Base-by-base conservation (phyloP, 129 eudicot species). In the Lactuca sativa region DNA sequence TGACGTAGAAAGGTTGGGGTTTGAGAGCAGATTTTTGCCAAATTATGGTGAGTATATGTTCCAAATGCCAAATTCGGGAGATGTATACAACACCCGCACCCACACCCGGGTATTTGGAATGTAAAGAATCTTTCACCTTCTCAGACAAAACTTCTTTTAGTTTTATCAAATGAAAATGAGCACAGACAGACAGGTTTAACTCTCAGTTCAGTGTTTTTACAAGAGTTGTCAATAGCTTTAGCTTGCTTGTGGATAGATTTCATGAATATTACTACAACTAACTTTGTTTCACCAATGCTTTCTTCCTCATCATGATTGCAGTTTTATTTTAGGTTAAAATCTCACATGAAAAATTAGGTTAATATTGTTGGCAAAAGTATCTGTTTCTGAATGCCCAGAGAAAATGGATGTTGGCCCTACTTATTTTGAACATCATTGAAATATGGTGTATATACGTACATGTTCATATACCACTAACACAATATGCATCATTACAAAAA, bases 61-160 rank as follows among this genome's bases (percentile, higher is more conserved):
- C 40, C 89, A 83, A 70, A 81, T 75, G 85, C 84, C 88, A 69
- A 74, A 75, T 80, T 75, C 95, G 49, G 86, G 85, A 32, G 96
- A 90, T 82, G 77, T 84, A 76, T 86, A 76, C 52, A 36, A 36
- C 38, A 36, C 30, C 30, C 30, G 1, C 30, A 25, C 30, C 30
- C 30, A 36, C 80, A 66, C 78, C 72, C 76, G 85, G 71, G 86
- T 90, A 70, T 90, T 86, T 78, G 90, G 91, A 78, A 78, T 90
- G 89, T 86, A 86, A 62, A 72, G 32, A 62, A 52, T 38, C 59
- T 62, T 65, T 62, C 64, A 13, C 3, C 52, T 47, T 47, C 5
- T 47, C 5, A 7, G 30, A 25, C 30, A 25, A 25, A 56, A 25
- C 71, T 74, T 44, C 30, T 56, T 70, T 48, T 66, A 32, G 74